phyloP scores from a whole-genome alignment of 768 basidiomycete genomes.

The Gymnopilus dilepis region DNA sequence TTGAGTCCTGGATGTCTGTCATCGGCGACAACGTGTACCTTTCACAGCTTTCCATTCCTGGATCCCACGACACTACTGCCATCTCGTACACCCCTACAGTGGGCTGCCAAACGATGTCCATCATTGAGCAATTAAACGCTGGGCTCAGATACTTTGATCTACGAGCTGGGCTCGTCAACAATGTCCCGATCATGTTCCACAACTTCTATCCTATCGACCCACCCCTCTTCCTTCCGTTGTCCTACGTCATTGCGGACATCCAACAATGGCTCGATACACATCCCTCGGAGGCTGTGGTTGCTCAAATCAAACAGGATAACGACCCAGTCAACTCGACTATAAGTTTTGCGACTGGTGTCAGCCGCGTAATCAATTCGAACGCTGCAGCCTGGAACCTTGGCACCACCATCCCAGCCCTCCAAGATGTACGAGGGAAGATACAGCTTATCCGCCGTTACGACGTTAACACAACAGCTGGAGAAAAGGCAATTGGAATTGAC shows the following conservation, averaged over 20 bases:
- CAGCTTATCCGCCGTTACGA: neutral
- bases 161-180: neutral
- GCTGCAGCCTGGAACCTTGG: neutral
- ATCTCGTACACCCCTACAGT: neutral
- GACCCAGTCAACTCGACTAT: neutral
- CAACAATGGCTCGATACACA: neutral
- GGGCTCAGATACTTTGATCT: neutral
- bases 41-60: neutral
- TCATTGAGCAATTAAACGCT: slow-evolving; percentile 1
- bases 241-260: neutral
- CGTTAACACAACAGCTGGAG: neutral
- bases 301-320: neutral
- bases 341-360: neutral
- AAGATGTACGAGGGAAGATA: neutral
- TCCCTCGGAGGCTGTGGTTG: neutral
- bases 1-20: neutral
- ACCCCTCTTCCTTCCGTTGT: neutral
- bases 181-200: slow-evolving; percentile 2
- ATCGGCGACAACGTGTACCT: neutral
- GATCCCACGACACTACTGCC: neutral
- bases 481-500: slow-evolving; percentile 2
- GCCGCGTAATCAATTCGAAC: neutral
- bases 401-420: neutral
- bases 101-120: neutral
- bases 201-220: neutral